These are phyloP conservation scores for Arthrobotrys sphaeroides DNA, from an alignment of 2,329 filamentous ascomycete species.

Conservation along the genomic window DNA sequence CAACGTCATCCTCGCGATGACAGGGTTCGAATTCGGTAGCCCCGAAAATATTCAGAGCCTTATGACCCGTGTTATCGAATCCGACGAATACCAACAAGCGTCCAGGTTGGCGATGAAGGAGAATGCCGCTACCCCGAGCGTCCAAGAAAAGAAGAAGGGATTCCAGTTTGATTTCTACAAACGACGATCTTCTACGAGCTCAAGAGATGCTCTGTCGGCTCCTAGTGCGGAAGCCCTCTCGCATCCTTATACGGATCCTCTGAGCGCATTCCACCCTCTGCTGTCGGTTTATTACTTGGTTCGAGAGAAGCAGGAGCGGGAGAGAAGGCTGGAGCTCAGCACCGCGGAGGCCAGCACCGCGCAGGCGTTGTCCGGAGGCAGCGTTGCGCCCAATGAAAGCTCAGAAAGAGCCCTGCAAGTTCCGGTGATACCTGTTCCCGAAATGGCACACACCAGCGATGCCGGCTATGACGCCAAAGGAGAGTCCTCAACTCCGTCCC, in stretches of 20 bases:
- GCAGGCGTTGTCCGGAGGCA: conserved; percentile 62
- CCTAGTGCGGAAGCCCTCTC: conserved; percentile 83
- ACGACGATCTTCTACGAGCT: conserved; percentile 85
- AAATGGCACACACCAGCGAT: conserved; percentile 87
- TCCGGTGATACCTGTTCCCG: conserved; percentile 80
- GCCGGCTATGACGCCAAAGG: conserved; percentile 83
- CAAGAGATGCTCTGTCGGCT: conserved; percentile 82
- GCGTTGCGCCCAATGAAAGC: conserved; percentile 61
- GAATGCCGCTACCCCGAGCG: conserved; percentile 55
- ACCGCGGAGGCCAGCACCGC: conserved; percentile 65
- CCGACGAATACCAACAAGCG: conserved; percentile 90
- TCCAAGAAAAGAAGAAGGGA: conserved; percentile 82
- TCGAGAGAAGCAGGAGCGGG: conserved; percentile 89
- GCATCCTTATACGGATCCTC: conserved; percentile 78
- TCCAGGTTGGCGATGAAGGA: conserved; percentile 71
- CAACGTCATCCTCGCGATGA: conserved; percentile 90
- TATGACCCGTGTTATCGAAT: conserved; percentile 85
- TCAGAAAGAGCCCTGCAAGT: conserved; percentile 67
- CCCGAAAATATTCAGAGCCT: conserved; percentile 83
- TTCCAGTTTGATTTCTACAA: conserved; percentile 98
- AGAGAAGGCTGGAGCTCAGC: conserved; percentile 63
- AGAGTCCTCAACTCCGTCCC: conserved; percentile 64
- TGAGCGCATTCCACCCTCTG: conserved; percentile 92
- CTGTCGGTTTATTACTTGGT: conserved; percentile 96
- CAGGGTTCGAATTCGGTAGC: conserved; percentile 94